Evolutionary conservation across 768 basidiomycete genomes (phyloP).

Genomic region (Chalciporus sphaerocephalus): DNA sequence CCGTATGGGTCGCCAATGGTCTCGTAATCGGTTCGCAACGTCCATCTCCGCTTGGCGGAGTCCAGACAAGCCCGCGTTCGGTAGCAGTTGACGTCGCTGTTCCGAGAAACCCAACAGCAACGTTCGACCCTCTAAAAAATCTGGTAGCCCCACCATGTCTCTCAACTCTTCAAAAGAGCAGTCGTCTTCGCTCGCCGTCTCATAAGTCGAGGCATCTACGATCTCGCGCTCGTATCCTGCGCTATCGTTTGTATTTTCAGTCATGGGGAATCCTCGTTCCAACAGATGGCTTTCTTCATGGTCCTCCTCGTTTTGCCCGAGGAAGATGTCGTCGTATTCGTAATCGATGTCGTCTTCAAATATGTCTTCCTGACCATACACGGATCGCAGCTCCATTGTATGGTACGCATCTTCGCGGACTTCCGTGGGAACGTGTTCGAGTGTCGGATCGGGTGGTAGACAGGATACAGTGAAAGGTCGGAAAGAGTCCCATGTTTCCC

Average conservation of each 20-base stretch:
- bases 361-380: background rate
- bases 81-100: slow-evolving; percentile 4
- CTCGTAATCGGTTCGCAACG: slow-evolving; percentile 51
- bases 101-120: slow-evolving; percentile 41
- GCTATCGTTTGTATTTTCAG: background rate
- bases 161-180: background rate
- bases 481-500: slow-evolving; percentile 3
- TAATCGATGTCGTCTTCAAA: background rate
- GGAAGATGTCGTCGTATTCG: background rate
- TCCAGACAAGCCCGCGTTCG: slow-evolving; percentile 17
- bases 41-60: slow-evolving; percentile 53
- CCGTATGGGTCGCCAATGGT: slow-evolving; percentile 65
- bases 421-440: slow-evolving; percentile 2
- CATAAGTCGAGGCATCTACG: background rate
- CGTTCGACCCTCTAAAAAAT: slow-evolving; percentile 51
- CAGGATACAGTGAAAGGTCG: background rate
- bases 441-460: background rate
- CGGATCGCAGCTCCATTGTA: slow-evolving; percentile 5
- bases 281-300: background rate
- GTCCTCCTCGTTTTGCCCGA: background rate
- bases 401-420: background rate
- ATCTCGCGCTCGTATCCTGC: background rate
- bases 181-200: background rate
- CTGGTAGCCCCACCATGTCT: slow-evolving; percentile 4
- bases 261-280: background rate